Conservation (phyloP, 306 rosid genomes). For the Dicorynia guianensis region DNA sequence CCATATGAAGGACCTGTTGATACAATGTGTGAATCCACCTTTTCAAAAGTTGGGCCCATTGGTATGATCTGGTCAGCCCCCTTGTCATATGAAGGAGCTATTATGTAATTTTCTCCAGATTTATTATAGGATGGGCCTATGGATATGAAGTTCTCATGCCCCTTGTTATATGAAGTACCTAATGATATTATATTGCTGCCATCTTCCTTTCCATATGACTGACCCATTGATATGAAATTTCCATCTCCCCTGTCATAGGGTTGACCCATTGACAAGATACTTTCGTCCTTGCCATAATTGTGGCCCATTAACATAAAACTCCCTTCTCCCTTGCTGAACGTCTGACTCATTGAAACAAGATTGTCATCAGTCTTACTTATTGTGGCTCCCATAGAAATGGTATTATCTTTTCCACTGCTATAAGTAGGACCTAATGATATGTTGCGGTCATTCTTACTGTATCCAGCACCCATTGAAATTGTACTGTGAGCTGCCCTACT, state of each 20-base stretch:
- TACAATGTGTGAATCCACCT: constrained; percentile 60
- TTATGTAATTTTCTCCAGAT: constrained; percentile 65
- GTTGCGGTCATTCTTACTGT: constrained; percentile 59
- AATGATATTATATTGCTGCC: constrained; percentile 62
- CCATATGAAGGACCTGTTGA: constrained; percentile 58
- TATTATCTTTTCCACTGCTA: constrained; percentile 52
- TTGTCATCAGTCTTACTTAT: constrained; percentile 63
- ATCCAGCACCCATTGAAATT: constrained; percentile 58
- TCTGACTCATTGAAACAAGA: constrained; percentile 67
- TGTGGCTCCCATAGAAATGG: constrained; percentile 55
- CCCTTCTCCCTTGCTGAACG: constrained; percentile 71
- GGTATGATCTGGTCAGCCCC: constrained; percentile 59
- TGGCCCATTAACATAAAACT: constrained; percentile 74
- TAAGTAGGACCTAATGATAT: constrained; percentile 67
- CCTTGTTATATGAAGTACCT: constrained; percentile 72
- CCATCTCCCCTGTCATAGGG: constrained; percentile 70
- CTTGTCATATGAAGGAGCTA: constrained; percentile 63
- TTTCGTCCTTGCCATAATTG: constrained; percentile 66
- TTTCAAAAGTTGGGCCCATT: constrained; percentile 65
- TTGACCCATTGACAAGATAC: constrained; percentile 70
- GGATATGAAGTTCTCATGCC: constrained; percentile 65
- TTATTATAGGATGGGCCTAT: constrained; percentile 66
- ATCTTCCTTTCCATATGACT: constrained; percentile 73
- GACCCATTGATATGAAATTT: constrained; percentile 80
- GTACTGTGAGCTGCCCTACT: constrained; percentile 56